Evolutionary conservation across 306 rosid species (phyloP), one percentile per base, ranked within the genome.

Genomic region (Cucurbita maxima): DNA sequence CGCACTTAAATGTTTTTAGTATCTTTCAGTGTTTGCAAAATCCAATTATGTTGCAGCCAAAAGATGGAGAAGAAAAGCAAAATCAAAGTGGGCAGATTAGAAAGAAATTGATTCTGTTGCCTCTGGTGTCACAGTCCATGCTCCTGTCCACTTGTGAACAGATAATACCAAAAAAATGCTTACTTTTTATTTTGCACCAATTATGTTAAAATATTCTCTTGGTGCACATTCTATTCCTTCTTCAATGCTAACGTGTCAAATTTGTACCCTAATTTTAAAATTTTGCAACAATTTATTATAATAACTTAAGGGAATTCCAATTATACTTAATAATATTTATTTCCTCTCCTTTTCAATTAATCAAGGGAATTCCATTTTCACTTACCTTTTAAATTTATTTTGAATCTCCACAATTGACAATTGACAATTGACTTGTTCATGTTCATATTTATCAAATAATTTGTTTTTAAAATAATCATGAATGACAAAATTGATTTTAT

Each of bases 61-160:
- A 67, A 67, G 56, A 19, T 67, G 72, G 40, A 67, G 56, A 44
- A 47, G 41, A 22, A 68, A 63, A 68, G 73, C 25, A 47, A 44
- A 47, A 20, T 19, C 5, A 13, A 7, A 67, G 57, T 44, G 5
- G 73, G 43, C 44, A 69, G 73, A 69, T 22, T 25, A 12, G 19
- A 67, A 44, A 45, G 38, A 67, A 44, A 67, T 67, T 20, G 72
- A 67, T 67, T 67, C 40, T 45, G 72, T 43, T 67, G 73, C 7
- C 72, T 68, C 13, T 47, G 22, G 8, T 25, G 57, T 69, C 73
- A 47, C 57, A 14, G 5, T 25, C 58, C 41, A 59, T 59, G 5
- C 19, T 22, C 25, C 41, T 59, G 66, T 59, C 43, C 73, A 69
- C 73, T 13, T 15, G 3, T 47, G 43, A 68, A 44, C 19, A 67